These are phyloP conservation scores for Exophiala spinifera DNA, from an alignment of 2,329 filamentous ascomycete species.

Conservation along the genomic window DNA sequence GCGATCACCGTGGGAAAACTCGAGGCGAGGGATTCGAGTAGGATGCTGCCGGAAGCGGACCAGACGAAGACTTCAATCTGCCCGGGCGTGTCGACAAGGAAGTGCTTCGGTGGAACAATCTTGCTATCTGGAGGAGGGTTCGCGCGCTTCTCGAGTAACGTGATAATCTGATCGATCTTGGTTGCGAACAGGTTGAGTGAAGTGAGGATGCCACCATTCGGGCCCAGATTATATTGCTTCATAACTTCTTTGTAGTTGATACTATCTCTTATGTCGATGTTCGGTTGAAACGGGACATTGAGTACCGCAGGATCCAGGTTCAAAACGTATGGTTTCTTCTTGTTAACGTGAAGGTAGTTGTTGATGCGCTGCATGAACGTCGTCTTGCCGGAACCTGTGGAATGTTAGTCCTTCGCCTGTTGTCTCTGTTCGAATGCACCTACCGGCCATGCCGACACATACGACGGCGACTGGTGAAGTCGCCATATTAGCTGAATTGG, in stretches of 20 bases:
- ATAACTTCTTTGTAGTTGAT: conserved; percentile 99
- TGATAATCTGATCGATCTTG: conserved; percentile 93
- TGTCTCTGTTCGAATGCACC: conserved; percentile 26
- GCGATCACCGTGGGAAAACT: conserved; percentile 96
- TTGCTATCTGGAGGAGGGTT: conserved; percentile 60
- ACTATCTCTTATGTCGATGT: conserved; percentile 97
- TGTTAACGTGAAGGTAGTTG: conserved; percentile 78
- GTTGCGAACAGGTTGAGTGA: conserved; percentile 95
- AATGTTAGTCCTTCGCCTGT: conserved; percentile 7
- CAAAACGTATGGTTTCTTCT: conserved; percentile 84
- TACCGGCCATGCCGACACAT: conserved; percentile 94
- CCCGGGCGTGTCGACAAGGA: conserved; percentile 91
- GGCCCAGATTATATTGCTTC: conserved; percentile 97
- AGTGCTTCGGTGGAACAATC: conserved; percentile 69
- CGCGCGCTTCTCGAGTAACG: conserved; percentile 83
- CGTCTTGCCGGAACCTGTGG: conserved; percentile 86
- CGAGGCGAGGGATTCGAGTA: conserved; percentile 87
- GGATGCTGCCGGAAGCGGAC: conserved; percentile 91
- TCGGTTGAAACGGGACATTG: conserved; percentile 89
- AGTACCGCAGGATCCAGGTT: conserved; percentile 96
- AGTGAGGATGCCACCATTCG: conserved; percentile 94
- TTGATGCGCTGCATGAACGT: conserved; percentile 99
- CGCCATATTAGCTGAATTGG: conserved; percentile 37
- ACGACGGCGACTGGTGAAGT: conserved; percentile 72
- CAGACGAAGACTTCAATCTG: conserved; percentile 99